Evolutionary conservation across 2,329 filamentous ascomycete genomes (phyloP).

Genomic region (Trichoderma aggressivum): DNA sequence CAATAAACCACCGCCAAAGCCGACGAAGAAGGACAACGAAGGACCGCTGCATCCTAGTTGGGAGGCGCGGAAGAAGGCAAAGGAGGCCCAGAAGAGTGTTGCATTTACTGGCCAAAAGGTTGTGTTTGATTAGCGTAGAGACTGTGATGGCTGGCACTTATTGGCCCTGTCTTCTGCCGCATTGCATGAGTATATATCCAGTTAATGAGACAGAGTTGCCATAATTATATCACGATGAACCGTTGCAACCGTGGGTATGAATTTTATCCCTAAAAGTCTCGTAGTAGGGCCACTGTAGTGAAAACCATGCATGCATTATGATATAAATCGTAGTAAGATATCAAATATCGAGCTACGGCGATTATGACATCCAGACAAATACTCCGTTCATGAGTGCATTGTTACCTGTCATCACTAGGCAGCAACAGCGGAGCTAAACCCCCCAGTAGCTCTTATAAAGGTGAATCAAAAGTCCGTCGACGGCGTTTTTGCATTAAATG

Average conservation of each 20-base stretch:
- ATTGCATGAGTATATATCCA: neutral
- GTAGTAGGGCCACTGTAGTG: neutral
- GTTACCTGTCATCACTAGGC: neutral
- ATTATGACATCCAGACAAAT: neutral
- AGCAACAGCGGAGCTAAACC: neutral
- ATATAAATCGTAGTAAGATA: neutral
- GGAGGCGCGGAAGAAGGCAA: constrained; percentile 27
- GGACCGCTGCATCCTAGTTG: constrained; percentile 50
- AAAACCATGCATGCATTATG: neutral
- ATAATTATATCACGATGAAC: neutral
- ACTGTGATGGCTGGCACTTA: neutral
- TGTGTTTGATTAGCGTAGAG: constrained; percentile 25
- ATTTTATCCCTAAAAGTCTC: neutral
- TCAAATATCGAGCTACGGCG: neutral
- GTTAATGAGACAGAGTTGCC: neutral
- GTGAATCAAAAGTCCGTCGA: neutral
- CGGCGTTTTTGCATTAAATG: neutral
- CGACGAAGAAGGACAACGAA: constrained; percentile 44
- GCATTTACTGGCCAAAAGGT: constrained; percentile 26
- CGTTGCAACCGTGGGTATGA: neutral
- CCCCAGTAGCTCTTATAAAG: neutral
- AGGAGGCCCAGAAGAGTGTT: constrained; percentile 22
- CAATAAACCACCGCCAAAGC: constrained; percentile 28
- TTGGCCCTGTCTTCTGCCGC: neutral
- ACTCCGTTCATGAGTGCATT: neutral